Evolutionary conservation across 495 filamentous ascomycete species (phyloP), one percentile per base, ranked within the genome.

Genomic region (Penicillium subrubescens): DNA sequence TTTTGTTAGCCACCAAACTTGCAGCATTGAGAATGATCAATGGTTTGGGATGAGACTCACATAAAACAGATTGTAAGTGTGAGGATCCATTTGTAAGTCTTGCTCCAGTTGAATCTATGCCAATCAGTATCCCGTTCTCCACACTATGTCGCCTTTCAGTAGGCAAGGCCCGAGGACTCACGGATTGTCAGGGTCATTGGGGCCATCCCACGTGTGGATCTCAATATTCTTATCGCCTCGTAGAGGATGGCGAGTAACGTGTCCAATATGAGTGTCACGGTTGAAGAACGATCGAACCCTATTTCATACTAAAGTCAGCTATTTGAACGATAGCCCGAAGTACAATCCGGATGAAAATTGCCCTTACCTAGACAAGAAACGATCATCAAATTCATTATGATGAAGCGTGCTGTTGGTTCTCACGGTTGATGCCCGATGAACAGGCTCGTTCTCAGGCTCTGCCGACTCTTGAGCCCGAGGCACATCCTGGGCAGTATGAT

Each of bases 11-110:
- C n/a, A n/a, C n/a, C n/a, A n/a, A n/a, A n/a, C n/a, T n/a, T n/a
- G n/a, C n/a, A n/a, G n/a, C n/a, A n/a, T n/a, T n/a, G n/a, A 14
- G 23, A 31, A 15, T 19, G 8, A 15, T 19, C 1, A 8, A 55
- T 23, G 35, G 3, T 19, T 27, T 53, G 25, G 8, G 15, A 34
- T 43, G 29, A 12, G 7, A 35, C 68, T 59, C 59, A 79, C 76
- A 81, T 75, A 60, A 79, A 77, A 59, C 78, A 81, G 19, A 79
- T 66, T 3, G 77, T 81, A 12, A 81, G 56, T 2, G 78, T 79
- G n/a, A 79, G 54, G 11, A 74, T 35, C 76, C 76, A 80, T 66
- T 78, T 80, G 58, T 77, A 76, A 15, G 63, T 65, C 3, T 43
- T 37, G 27, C 57, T 25, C 70, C 67, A 72, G 29, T 72, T 72